A percentile compares a stretch with the other conserved stretches of the same genome.
Evolutionary conservation across 2,329 filamentous ascomycete species (phyloP).

Genomic region (Ascochyta pisi): DNA sequence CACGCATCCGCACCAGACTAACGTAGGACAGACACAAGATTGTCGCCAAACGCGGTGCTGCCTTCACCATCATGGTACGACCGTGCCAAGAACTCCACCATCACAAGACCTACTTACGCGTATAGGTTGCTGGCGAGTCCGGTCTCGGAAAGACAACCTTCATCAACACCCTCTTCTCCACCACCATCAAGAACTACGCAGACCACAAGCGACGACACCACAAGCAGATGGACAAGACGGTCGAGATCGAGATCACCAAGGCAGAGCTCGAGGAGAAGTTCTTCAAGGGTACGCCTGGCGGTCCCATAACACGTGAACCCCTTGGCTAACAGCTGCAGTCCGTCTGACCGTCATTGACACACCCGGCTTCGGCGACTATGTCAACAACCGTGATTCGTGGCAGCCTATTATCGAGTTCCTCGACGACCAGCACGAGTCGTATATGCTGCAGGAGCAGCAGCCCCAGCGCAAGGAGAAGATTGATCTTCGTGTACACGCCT

Average conservation of each 20-base stretch:
- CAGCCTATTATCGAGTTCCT: constrained; percentile 99
- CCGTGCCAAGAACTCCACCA: background rate
- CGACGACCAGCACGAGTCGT: constrained; percentile 99
- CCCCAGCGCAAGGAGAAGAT: constrained; percentile 98
- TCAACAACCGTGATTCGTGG: constrained; percentile 99
- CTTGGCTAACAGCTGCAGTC: constrained; percentile 64
- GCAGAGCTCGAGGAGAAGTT: constrained; percentile 99
- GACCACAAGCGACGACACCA: constrained; percentile 99
- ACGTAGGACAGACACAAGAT: constrained; percentile 68
- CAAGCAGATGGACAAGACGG: constrained; percentile 99
- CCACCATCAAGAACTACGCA: constrained; percentile 99
- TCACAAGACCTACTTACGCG: background rate
- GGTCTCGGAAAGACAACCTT: constrained; percentile 99
- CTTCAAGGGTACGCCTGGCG: constrained; percentile 81
- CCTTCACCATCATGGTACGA: constrained; percentile 98
- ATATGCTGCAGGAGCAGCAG: constrained; percentile 99
- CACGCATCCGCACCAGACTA: constrained; percentile 36
- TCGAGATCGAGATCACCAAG: constrained; percentile 99
- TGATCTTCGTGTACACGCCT: constrained; percentile 97
- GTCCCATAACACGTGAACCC: background rate
- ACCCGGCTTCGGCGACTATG: constrained; percentile 98
- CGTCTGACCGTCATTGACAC: constrained; percentile 99
- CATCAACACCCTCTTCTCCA: constrained; percentile 99
- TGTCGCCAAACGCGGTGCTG: constrained; percentile 84
- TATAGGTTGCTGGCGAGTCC: constrained; percentile 94